Evolutionary conservation across 768 basidiomycete genomes (phyloP).

Genomic region (Lentinula guzmanii): DNA sequence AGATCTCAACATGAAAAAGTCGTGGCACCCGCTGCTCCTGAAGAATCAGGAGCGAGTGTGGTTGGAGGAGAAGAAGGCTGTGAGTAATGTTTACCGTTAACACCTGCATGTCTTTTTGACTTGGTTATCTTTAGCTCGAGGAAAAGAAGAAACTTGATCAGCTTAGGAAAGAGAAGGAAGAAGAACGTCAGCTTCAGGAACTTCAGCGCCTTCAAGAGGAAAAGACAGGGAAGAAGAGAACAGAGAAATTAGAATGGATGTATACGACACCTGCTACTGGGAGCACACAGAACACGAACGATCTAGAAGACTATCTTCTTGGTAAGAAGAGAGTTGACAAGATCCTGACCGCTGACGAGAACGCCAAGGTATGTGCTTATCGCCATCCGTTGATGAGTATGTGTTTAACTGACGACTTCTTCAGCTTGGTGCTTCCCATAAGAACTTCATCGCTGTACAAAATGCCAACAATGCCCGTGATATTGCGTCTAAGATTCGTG

Average conservation of each 20-base stretch:
- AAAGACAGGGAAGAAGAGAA: constrained; percentile 89
- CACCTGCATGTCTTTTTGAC: not conserved
- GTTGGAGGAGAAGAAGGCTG: constrained; percentile 96
- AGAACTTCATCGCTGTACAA: constrained; percentile 91
- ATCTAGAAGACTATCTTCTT: constrained; percentile 92
- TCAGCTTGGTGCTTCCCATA: constrained; percentile 80
- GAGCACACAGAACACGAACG: constrained; percentile 79
- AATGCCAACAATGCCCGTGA: constrained; percentile 91
- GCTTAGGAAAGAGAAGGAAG: constrained; percentile 95
- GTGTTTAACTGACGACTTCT: not conserved
- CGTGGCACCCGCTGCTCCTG: constrained; percentile 97
- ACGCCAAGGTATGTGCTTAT: constrained; percentile 61
- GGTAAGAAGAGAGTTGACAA: constrained; percentile 99
- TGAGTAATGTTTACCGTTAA: constrained; percentile 30
- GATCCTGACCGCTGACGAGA: constrained; percentile 86
- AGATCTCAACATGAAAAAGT: constrained; percentile 99
- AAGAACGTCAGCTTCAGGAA: constrained; percentile 94
- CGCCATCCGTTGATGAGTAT: not conserved
- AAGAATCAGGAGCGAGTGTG: constrained; percentile 99
- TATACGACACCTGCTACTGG: constrained; percentile 96
- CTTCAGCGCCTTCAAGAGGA: constrained; percentile 94
- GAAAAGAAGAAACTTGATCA: constrained; percentile 99
- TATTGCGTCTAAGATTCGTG: constrained; percentile 88
- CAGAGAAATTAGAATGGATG: constrained; percentile 99
- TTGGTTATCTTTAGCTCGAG: constrained; percentile 59